These are phyloP conservation scores for Santalum album DNA, from an alignment of 164 flowering plant species.

Conservation along the genomic window DNA sequence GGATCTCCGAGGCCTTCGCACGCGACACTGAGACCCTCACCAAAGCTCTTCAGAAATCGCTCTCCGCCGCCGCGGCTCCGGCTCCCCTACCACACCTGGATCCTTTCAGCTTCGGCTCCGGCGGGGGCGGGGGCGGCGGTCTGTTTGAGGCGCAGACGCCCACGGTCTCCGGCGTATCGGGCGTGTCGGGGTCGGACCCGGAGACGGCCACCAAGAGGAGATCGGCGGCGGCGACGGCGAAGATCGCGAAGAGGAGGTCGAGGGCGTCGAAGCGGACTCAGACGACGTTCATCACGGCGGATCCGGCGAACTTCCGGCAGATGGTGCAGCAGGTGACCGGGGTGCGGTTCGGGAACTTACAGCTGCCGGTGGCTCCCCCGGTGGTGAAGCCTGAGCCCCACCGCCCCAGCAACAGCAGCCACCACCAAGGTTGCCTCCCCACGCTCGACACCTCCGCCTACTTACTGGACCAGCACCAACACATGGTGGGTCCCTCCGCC, in stretches of 20 bases:
- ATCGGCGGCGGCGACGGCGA: not conserved
- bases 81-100: not conserved
- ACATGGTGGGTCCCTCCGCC: not conserved
- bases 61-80: conserved; percentile 10
- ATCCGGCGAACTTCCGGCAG: conserved; percentile 85
- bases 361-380: conserved; percentile 7
- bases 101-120: conserved; percentile 4
- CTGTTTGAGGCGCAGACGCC: conserved; percentile 7
- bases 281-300: conserved; percentile 83
- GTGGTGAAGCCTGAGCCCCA: not conserved
- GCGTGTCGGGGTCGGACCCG: conserved; percentile 7
- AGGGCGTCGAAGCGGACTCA: conserved; percentile 66
- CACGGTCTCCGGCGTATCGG: conserved; percentile 26
- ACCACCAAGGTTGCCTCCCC: not conserved
- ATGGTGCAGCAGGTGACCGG: conserved; percentile 99
- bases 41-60: conserved; percentile 54
- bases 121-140: not conserved
- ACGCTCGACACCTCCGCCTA: not conserved
- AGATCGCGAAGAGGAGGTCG: conserved; percentile 63
- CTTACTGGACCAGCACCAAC: not conserved
- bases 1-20: conserved; percentile 49
- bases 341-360: conserved; percentile 11
- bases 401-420: not conserved
- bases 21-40: conserved; percentile 66
- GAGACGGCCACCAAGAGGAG: conserved; percentile 8